Conservation (phyloP, 2,329 filamentous ascomycete species). For the Cladophialophora psammophila region DNA sequence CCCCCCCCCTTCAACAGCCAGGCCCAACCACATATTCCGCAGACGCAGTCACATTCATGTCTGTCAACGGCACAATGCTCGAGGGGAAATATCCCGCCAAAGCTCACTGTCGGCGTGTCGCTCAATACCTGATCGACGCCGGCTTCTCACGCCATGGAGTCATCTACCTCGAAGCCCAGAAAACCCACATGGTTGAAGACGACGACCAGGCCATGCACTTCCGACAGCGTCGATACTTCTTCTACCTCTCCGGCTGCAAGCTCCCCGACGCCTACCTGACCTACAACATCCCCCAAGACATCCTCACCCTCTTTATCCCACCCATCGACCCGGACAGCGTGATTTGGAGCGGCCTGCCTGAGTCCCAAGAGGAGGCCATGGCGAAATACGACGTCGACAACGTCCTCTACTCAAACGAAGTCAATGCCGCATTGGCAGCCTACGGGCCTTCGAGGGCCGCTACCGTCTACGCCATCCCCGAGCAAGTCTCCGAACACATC, state of each 20-base stretch:
- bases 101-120: conserved; percentile 83
- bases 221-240: conserved; percentile 89
- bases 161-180: conserved; percentile 87
- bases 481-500: conserved; percentile 75
- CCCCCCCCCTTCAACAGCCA: background rate
- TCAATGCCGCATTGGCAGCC: conserved; percentile 74
- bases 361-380: conserved; percentile 77
- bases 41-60: conserved; percentile 26
- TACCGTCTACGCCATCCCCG: conserved; percentile 77
- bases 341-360: conserved; percentile 90
- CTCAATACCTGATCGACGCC: conserved; percentile 71
- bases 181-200: conserved; percentile 83
- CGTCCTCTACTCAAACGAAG: conserved; percentile 73
- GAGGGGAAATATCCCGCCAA: conserved; percentile 80
- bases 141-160: conserved; percentile 73
- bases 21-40: background rate
- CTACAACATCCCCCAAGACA: conserved; percentile 77
- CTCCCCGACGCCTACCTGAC: conserved; percentile 80
- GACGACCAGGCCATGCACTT: conserved; percentile 85
- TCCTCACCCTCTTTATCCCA: conserved; percentile 88
- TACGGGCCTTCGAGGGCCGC: conserved; percentile 50
- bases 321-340: conserved; percentile 85
- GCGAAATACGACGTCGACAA: conserved; percentile 81
- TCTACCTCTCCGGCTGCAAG: conserved; percentile 87
- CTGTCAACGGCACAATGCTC: conserved; percentile 44